Conservation (phyloP, 2,329 filamentous ascomycete species). For the Meredithiella fracta region DNA sequence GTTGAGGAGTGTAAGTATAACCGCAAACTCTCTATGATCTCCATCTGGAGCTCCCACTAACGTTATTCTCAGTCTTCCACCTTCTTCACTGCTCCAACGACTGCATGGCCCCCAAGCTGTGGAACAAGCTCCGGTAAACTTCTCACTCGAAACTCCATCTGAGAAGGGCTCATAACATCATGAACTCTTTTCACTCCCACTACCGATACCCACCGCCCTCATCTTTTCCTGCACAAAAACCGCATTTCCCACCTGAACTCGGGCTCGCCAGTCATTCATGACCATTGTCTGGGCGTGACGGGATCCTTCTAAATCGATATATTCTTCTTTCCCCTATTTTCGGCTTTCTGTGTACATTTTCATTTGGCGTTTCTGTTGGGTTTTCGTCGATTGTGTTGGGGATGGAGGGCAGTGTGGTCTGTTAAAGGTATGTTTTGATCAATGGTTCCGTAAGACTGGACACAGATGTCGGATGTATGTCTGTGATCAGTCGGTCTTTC, state of each 20-base stretch:
- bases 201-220: constrained; percentile 2
- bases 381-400: neutral
- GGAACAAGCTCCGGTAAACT: constrained; percentile 73
- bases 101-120: constrained; percentile 94
- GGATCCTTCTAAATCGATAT: neutral
- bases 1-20: constrained; percentile 88
- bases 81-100: constrained; percentile 85
- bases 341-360: neutral
- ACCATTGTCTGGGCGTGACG: neutral
- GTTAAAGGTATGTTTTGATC: neutral
- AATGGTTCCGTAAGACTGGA: neutral
- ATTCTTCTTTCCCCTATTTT: neutral
- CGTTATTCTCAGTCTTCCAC: constrained; percentile 64
- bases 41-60: neutral
- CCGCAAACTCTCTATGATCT: neutral
- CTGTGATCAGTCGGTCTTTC: neutral
- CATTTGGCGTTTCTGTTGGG: too few species aligned
- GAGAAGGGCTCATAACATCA: constrained; percentile 6
- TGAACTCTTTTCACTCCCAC: constrained; percentile 7
- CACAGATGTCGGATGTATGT: neutral
- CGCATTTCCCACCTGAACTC: neutral
- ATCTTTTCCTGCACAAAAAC: neutral
- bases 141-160: neutral
- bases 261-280: neutral
- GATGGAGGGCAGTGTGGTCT: neutral